A percentile compares a stretch with the other conserved stretches of the same genome.
Conservation (phyloP, 441 rosid species). For the Hura crepitans region DNA sequence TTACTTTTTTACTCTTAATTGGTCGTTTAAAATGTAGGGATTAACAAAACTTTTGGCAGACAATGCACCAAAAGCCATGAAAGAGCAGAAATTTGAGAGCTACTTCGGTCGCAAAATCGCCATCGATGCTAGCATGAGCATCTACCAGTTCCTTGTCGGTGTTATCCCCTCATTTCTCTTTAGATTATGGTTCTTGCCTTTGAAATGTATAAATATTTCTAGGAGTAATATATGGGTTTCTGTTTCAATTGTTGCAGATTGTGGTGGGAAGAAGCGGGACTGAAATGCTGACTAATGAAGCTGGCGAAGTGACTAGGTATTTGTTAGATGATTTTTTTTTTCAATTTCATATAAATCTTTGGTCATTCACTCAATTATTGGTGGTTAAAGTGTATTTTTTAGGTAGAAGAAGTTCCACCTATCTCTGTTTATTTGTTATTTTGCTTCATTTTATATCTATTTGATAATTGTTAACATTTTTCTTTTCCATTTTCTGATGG, state of each 20-base stretch:
- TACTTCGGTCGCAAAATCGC: slow-evolving; percentile 84
- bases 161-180: neutral
- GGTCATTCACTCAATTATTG: neutral
- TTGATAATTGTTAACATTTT: neutral
- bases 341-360: neutral
- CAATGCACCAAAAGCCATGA: slow-evolving; percentile 80
- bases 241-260: slow-evolving; percentile 45
- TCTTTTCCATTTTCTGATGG: neutral
- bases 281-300: slow-evolving; percentile 88
- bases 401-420: neutral
- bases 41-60: slow-evolving; percentile 90
- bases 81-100: slow-evolving; percentile 79
- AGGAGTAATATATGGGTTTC: neutral
- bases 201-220: neutral
- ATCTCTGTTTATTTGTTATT: neutral
- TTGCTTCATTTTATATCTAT: too few relatives aligned
- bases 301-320: slow-evolving; percentile 94
- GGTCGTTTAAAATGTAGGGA: slow-evolving; percentile 41
- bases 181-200: neutral
- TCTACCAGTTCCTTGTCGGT: slow-evolving; percentile 75
- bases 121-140: slow-evolving; percentile 94
- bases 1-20: neutral
- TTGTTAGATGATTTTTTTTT: neutral
- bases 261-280: slow-evolving; percentile 92
- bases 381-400: neutral